A percentile compares a stretch with the other conserved stretches of the same genome.
Evolutionary conservation across 2,329 filamentous ascomycete genomes (phyloP).

Genomic region (Fusarium protoensiforme): DNA sequence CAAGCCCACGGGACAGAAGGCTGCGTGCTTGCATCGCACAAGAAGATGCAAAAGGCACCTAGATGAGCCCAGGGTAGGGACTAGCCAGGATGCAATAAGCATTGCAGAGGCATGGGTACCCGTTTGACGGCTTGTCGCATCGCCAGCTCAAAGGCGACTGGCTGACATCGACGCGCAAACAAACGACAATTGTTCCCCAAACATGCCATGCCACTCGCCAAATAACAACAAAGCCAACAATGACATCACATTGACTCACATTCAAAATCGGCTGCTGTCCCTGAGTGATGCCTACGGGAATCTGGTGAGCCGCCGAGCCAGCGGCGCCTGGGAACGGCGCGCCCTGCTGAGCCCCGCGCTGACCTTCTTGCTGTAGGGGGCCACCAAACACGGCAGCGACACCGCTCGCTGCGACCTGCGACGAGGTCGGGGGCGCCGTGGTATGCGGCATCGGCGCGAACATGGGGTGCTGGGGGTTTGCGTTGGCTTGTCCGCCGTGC

Average conservation of each 20-base stretch:
- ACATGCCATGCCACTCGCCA: not conserved
- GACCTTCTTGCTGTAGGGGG: conserved; percentile 72
- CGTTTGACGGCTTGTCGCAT: conserved; percentile 16
- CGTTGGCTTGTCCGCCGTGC: conserved; percentile 61
- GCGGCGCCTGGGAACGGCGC: conserved; percentile 61
- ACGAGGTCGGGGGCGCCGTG: conserved; percentile 60
- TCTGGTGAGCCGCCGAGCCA: conserved; percentile 50
- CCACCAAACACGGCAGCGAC: conserved; percentile 76
- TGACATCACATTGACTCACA: conserved; percentile 52
- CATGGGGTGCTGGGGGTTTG: conserved; percentile 64
- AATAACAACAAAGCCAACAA: conserved; percentile 10
- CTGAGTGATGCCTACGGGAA: conserved; percentile 53
- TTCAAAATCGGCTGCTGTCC: conserved; percentile 61
- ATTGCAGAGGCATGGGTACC: conserved; percentile 24
- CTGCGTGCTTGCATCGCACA: conserved; percentile 1
- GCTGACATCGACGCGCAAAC: conserved; percentile 24
- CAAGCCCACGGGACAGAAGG: not conserved
- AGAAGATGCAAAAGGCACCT: not conserved
- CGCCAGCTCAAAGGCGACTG: conserved; percentile 24
- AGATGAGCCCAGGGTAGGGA: not conserved
- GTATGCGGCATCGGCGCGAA: conserved; percentile 66
- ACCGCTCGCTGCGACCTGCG: conserved; percentile 68
- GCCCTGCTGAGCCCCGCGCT: conserved; percentile 58
- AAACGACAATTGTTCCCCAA: not conserved
- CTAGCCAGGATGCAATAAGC: not conserved